Conservation (phyloP, 2,329 filamentous ascomycete genomes). For the Penicillium hesseltinei region DNA sequence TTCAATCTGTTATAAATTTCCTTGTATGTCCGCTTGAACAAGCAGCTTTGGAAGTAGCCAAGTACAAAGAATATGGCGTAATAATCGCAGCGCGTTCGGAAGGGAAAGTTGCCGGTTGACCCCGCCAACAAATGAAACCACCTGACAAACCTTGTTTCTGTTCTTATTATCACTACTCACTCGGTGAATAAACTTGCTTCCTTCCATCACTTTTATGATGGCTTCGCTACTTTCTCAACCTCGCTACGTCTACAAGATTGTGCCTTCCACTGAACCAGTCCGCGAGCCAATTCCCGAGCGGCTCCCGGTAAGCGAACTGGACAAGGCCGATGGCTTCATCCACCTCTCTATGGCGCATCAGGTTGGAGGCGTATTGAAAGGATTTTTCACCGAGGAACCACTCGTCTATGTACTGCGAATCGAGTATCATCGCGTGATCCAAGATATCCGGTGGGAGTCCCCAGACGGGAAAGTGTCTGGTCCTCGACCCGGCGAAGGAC, state of each 20-base stretch:
- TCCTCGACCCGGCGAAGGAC: slow-evolving; percentile 37
- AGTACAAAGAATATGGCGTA: background rate
- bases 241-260: slow-evolving; percentile 40
- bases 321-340: slow-evolving; percentile 37
- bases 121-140: slow-evolving; percentile 12
- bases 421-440: slow-evolving; percentile 29
- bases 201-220: slow-evolving; percentile 12
- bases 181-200: slow-evolving; percentile 2
- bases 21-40: background rate
- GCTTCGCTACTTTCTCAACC: slow-evolving; percentile 21
- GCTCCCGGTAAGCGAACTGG: slow-evolving; percentile 39
- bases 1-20: background rate
- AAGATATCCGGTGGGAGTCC: slow-evolving; percentile 38
- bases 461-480: slow-evolving; percentile 39
- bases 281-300: slow-evolving; percentile 37
- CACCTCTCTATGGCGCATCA: slow-evolving; percentile 41
- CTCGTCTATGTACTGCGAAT: slow-evolving; percentile 40
- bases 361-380: slow-evolving; percentile 38
- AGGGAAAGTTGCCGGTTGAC: slow-evolving; percentile 7
- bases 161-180: background rate
- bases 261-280: slow-evolving; percentile 36
- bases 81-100: background rate
- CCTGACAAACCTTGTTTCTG: slow-evolving; percentile 1
- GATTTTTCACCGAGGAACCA: slow-evolving; percentile 40
- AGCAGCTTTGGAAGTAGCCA: background rate